Base-by-base conservation (phyloP, 2,329 filamentous ascomycete genomes). In the Ceratocystis alfenasii region DNA sequence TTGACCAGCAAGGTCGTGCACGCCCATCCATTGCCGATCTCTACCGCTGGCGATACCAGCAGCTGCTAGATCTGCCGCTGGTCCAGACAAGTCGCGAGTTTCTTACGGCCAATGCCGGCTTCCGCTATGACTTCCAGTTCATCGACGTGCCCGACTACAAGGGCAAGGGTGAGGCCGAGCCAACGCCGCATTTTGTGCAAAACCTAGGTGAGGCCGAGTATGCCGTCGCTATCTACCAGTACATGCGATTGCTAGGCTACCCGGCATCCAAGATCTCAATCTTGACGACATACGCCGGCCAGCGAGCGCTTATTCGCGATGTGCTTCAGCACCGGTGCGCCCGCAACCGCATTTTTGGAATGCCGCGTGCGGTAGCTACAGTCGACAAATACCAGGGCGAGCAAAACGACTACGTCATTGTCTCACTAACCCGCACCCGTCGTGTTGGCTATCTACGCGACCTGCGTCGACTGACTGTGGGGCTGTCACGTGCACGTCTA, bases 331-430 rank as follows among this genome's bases (percentile, higher is more conserved):
- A 95, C 73, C 83, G 94, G 67, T 99, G 94, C 75, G 87, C 86
- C 46, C 87, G 84, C 71, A 95, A 91, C 71, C 78, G 86, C 1
- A 78, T 97, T 22, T 99, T 99, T 76, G 92, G 93, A 7, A 78
- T 96, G 75, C 94, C 94, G 20, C 88, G 87, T 75, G 87, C 88
- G 64, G 90, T 99, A 33, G 92, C 90, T 2, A 99, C 95, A 4
- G 93, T 99, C 69, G 94, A 99, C 78, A 96, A 96, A 75, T 99
- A 97, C 73, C 94, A 99, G 78, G 95, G 94, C 74, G 94, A 99
- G 79, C 94, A 99, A 76, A 99, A 99, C 76, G 94, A 99, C 73
- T 97, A 96, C 72, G 85, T 99, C 70, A 95, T 99, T 71, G 83
- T 99, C 66, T 96, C 92, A 4, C 83, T 99, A 60, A 94, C 91